Conservation (phyloP, 257 asterid species). For the Gentiana macrophylla region DNA sequence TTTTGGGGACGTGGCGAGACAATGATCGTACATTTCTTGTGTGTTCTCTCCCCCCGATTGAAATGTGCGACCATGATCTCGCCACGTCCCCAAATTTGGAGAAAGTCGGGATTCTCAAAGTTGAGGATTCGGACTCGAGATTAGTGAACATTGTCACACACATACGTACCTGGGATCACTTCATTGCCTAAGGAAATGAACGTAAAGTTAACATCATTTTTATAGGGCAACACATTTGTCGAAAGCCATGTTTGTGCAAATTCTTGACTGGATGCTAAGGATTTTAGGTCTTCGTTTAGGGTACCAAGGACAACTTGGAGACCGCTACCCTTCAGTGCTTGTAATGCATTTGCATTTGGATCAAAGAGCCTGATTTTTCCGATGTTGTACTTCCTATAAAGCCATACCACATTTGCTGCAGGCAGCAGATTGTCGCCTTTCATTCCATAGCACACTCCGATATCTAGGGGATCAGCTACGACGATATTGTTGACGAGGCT, state of each 20-base stretch:
- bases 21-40: too few relatives aligned
- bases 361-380: conserved; percentile 15
- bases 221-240: conserved; percentile 8
- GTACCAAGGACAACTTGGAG: conserved; percentile 21
- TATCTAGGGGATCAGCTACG: background rate
- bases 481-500: too few relatives aligned
- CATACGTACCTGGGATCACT: conserved; percentile 7
- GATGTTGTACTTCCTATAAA: conserved; percentile 20
- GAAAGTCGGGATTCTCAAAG: too few relatives aligned
- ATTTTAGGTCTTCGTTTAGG: conserved; percentile 11
- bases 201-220: conserved; percentile 9
- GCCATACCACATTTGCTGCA: conserved; percentile 9
- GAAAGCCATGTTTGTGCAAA: conserved; percentile 23
- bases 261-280: conserved; percentile 8
- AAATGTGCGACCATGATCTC: too few relatives aligned
- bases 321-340: conserved; percentile 16
- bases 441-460: conserved; percentile 36
- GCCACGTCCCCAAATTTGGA: too few relatives aligned
- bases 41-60: too few relatives aligned
- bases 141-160: too few relatives aligned
- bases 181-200: conserved; percentile 30
- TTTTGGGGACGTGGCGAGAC: too few relatives aligned
- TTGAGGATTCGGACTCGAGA: too few relatives aligned
- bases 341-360: conserved; percentile 21
- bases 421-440: conserved; percentile 21